A percentile compares a stretch with the other conserved stretches of the same genome.
Evolutionary conservation across 768 basidiomycete genomes (phyloP).

Genomic region (Holtermannia corniformis): DNA sequence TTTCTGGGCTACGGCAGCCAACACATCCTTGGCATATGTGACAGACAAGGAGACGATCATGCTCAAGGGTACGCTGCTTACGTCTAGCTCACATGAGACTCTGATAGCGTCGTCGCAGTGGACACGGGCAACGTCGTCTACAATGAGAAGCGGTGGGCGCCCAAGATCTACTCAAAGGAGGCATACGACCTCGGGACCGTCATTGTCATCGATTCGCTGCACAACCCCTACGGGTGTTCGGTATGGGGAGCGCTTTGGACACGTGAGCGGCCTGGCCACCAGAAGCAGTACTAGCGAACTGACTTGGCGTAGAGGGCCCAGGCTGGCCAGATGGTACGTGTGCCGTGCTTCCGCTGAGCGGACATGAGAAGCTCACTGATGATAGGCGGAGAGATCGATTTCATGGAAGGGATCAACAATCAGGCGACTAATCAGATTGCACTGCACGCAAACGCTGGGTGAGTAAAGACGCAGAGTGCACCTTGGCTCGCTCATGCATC

Average conservation of each 20-base stretch:
- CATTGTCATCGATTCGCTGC: conserved; percentile 36
- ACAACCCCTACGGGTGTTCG: conserved; percentile 52
- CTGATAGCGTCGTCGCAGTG: conserved; percentile 14
- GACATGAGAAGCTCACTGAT: conserved; percentile 3
- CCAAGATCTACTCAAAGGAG: conserved; percentile 35
- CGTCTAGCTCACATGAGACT: neutral
- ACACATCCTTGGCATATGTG: conserved; percentile 23
- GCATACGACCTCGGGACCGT: conserved; percentile 36
- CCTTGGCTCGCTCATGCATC: neutral
- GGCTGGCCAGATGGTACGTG: conserved; percentile 17
- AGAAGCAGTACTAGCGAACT: neutral
- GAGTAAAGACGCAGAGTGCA: conserved; percentile 1
- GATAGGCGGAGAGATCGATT: conserved; percentile 55
- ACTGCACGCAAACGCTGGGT: conserved; percentile 55
- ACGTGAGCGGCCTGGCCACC: conserved; percentile 10
- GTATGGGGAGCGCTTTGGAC: conserved; percentile 42
- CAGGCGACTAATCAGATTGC: conserved; percentile 60
- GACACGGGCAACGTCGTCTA: conserved; percentile 35
- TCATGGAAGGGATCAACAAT: conserved; percentile 70
- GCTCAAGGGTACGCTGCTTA: conserved; percentile 21
- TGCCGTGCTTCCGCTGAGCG: conserved; percentile 7
- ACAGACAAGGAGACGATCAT: conserved; percentile 17
- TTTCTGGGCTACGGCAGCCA: conserved; percentile 32
- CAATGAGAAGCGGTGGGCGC: conserved; percentile 39
- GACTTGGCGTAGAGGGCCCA: conserved; percentile 19